These are phyloP conservation scores for Saccharomyces hybrid DNA, from an alignment of 1,139 yeast genomes.

Conservation along the genomic window DNA sequence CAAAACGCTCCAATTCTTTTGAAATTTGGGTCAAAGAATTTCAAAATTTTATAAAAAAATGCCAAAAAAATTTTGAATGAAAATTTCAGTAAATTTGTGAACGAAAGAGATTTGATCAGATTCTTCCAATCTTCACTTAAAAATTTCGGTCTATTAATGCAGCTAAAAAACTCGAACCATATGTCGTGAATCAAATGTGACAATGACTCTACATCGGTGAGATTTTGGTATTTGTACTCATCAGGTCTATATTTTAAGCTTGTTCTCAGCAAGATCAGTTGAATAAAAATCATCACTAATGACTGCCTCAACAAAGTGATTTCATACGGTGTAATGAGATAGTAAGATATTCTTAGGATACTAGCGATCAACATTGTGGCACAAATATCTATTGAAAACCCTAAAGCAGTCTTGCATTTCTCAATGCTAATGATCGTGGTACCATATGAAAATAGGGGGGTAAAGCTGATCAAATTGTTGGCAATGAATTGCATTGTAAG, in stretches of 20 bases:
- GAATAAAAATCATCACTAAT: slow-evolving; percentile 69
- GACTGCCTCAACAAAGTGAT: slow-evolving; percentile 67
- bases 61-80: slow-evolving; percentile 24
- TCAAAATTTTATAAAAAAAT: slow-evolving; percentile 34
- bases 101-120: slow-evolving; percentile 13
- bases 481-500: slow-evolving; percentile 36
- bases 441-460: slow-evolving; percentile 81
- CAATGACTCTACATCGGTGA: slow-evolving; percentile 25
- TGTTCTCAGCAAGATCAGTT: slow-evolving; percentile 51
- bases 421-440: slow-evolving; percentile 68
- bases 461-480: slow-evolving; percentile 49
- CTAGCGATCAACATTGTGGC: slow-evolving; percentile 83
- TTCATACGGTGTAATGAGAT: slow-evolving; percentile 73
- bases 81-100: slow-evolving; percentile 18
- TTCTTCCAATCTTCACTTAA: slow-evolving; percentile 24
- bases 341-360: slow-evolving; percentile 65
- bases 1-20: slow-evolving; percentile 63
- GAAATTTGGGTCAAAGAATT: slow-evolving; percentile 63
- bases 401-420: slow-evolving; percentile 55
- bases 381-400: slow-evolving; percentile 83
- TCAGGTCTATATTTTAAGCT: slow-evolving; percentile 52
- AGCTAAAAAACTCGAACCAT: slow-evolving; percentile 28
- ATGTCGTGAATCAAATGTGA: slow-evolving; percentile 24
- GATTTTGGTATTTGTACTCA: slow-evolving; percentile 31
- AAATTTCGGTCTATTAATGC: slow-evolving; percentile 10